phyloP scores from a whole-genome alignment of 495 filamentous ascomycete species.

The Hyaloscypha finlandica region DNA sequence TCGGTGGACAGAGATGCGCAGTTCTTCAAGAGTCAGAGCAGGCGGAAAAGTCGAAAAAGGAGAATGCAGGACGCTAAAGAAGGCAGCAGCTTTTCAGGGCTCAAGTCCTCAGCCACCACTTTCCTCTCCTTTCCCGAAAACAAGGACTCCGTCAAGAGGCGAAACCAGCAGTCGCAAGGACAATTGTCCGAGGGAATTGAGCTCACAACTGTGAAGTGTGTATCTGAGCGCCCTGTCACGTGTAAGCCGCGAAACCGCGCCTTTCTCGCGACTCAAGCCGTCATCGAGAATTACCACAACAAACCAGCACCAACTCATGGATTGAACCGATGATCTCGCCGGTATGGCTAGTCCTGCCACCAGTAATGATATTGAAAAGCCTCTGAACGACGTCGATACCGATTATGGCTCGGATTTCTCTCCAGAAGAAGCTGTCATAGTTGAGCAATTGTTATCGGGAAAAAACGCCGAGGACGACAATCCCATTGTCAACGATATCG shows the following conservation, averaged over 20 bases:
- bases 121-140: neutral
- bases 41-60: neutral
- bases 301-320: conserved; percentile 20
- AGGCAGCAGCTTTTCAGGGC: conserved; percentile 3
- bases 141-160: neutral
- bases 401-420: conserved; percentile 78
- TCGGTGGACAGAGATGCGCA: neutral
- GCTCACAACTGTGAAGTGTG: neutral
- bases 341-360: conserved; percentile 31
- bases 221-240: neutral
- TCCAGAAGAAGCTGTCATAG: conserved; percentile 57
- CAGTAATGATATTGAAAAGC: neutral
- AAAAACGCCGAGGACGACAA: conserved; percentile 22
- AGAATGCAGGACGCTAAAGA: neutral
- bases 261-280: neutral
- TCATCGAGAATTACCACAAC: neutral
- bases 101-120: neutral
- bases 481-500: conserved; percentile 36
- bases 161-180: neutral
- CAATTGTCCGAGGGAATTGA: neutral
- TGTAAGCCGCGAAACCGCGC: neutral
- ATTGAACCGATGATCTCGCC: conserved; percentile 11
- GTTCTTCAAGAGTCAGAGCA: neutral
- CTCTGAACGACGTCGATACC: conserved; percentile 42
- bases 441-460: conserved; percentile 28